phyloP scores from a whole-genome alignment of 2,329 filamentous ascomycete genomes.

The Malbranchea zuffiana region DNA sequence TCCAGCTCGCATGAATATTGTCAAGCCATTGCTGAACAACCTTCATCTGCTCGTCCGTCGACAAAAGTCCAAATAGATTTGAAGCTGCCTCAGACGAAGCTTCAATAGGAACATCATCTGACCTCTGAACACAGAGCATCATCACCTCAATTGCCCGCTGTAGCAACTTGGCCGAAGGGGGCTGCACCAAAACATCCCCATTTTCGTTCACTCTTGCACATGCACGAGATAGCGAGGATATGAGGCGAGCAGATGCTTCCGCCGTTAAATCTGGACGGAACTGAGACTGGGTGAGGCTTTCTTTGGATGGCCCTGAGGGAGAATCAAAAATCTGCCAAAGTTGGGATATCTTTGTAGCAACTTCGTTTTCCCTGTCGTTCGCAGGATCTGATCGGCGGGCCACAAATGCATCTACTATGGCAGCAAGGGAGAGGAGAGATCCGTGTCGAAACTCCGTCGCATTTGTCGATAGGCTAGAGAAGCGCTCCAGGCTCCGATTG shows the following conservation, averaged over 20 bases:
- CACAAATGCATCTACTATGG: conserved; percentile 27
- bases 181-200: conserved; percentile 4
- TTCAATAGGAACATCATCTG: conserved; percentile 32
- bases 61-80: conserved; percentile 31
- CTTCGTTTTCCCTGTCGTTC: conserved; percentile 18
- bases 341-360: conserved; percentile 21
- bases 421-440: conserved; percentile 32
- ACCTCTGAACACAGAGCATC: conserved; percentile 30
- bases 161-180: conserved; percentile 19
- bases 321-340: conserved; percentile 33
- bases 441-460: conserved; percentile 37
- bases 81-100: conserved; percentile 32
- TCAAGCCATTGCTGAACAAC: conserved; percentile 32
- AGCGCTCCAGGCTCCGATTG: conserved; percentile 24
- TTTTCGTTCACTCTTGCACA: conserved; percentile 11
- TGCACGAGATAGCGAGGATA: conserved; percentile 29
- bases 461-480: conserved; percentile 29
- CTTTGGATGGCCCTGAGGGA: conserved; percentile 24
- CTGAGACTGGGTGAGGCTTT: conserved; percentile 31
- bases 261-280: conserved; percentile 34
- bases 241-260: conserved; percentile 31
- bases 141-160: conserved; percentile 26
- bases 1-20: conserved; percentile 27
- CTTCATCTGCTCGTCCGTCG: conserved; percentile 22
- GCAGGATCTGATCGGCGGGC: conserved; percentile 15